phyloP scores from a whole-genome alignment of 2,329 filamentous ascomycete genomes.

The Phialophora verrucosa region DNA sequence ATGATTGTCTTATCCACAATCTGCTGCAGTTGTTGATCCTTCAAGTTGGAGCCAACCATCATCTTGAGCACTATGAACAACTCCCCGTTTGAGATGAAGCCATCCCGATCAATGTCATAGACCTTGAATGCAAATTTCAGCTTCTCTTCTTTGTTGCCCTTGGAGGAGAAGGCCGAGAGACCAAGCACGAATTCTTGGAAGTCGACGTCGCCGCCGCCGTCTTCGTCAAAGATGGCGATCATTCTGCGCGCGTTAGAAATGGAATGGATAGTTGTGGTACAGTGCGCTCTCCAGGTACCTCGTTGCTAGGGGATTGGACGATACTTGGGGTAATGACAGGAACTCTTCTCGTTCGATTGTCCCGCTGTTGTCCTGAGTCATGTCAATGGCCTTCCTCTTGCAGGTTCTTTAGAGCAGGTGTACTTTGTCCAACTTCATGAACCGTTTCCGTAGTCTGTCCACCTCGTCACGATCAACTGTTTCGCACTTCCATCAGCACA shows the following conservation, averaged over 20 bases:
- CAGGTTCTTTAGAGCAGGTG: constrained; percentile 14
- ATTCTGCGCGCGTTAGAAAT: constrained; percentile 63
- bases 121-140: constrained; percentile 98
- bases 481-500: constrained; percentile 27
- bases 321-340: constrained; percentile 94
- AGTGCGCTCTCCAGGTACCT: constrained; percentile 60
- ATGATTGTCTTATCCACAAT: constrained; percentile 99
- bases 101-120: constrained; percentile 98
- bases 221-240: constrained; percentile 99
- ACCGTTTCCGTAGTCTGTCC: constrained; percentile 91
- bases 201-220: constrained; percentile 95
- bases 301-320: constrained; percentile 94
- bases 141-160: constrained; percentile 99
- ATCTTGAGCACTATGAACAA: constrained; percentile 99
- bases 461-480: constrained; percentile 96
- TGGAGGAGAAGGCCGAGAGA: constrained; percentile 92
- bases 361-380: constrained; percentile 84
- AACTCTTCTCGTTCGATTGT: constrained; percentile 99
- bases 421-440: constrained; percentile 99
- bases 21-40: constrained; percentile 97
- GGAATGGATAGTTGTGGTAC: background rate
- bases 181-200: constrained; percentile 99
- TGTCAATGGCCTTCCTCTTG: background rate
- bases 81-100: constrained; percentile 98
- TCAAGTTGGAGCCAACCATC: constrained; percentile 99